Base-by-base conservation (phyloP, 23 red algal genomes). In the Gracilaria vermiculophylla region DNA sequence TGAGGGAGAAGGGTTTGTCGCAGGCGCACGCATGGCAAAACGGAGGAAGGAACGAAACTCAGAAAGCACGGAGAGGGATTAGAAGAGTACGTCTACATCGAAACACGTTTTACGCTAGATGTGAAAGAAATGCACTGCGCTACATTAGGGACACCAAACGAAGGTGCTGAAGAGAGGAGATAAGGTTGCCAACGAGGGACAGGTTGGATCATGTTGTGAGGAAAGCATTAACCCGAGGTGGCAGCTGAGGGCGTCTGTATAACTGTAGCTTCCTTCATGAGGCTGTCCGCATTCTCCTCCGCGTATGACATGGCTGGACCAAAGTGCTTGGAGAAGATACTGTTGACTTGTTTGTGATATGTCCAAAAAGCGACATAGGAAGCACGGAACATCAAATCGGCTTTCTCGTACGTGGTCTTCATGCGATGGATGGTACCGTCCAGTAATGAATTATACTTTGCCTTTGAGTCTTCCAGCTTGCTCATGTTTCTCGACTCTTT, bases 391-490 rank as follows among this genome's bases (percentile, higher is more conserved):
- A 93, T 85, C 40, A 62, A 36, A 19, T 49, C 36, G 9, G 79
- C 80, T 70, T 86, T 85, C 31, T 78, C 90, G 28, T 80, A 85
- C 21, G 81, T 78, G 4, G 37, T 65, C 70, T 93, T 85, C 81
- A 77, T 75, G 23, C 81, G 77, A 49, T 84, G 34, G 19, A 93
- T 43, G 10, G 50, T 84, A 27, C 67, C 64, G 10, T 84, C 55
- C n/a, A 85, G 42, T 19, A 80, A 27, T 11, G 80, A 75, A 25
- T 86, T 54, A 52, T 93, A 93, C 53, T 62, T 78, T 17, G 80
- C 71, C 73, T 93, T 83, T 16, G 78, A 51, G 23, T 62, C 70
- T 69, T 93, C 90, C 23, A 77, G 70, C 43, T 93, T 93, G 35
- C 71, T 69, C 57, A 86, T 55, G 56, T 93, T 93, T 12, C 90